Evolutionary conservation across 768 basidiomycete genomes (phyloP).

Genomic region (Trametes cinnabarina): DNA sequence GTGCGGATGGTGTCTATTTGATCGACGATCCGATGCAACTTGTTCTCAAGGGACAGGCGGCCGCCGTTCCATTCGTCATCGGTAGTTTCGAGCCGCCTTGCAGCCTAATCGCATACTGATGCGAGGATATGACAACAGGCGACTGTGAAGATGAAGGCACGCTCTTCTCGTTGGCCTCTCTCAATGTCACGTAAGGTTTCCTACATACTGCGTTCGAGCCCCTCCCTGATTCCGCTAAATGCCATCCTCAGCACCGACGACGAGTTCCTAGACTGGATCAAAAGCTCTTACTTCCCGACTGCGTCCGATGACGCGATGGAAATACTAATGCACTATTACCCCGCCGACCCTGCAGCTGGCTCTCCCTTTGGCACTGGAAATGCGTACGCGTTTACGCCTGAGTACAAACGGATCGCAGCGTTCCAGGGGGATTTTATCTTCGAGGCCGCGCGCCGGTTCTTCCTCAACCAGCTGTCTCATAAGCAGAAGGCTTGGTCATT

Average conservation of each 20-base stretch:
- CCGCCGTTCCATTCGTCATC: slow-evolving; percentile 23
- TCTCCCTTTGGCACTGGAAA: slow-evolving; percentile 52
- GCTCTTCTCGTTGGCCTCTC: neutral
- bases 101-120: neutral
- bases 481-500: slow-evolving; percentile 36
- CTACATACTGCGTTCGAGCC: neutral
- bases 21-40: slow-evolving; percentile 21
- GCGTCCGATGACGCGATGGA: slow-evolving; percentile 17
- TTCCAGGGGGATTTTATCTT: slow-evolving; percentile 38
- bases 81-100: slow-evolving; percentile 6
- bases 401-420: slow-evolving; percentile 35
- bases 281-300: slow-evolving; percentile 8
- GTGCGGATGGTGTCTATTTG: slow-evolving; percentile 27
- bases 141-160: slow-evolving; percentile 29
- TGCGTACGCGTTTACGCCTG: slow-evolving; percentile 44
- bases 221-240: neutral
- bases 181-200: slow-evolving; percentile 5
- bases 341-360: slow-evolving; percentile 39
- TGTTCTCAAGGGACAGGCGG: slow-evolving; percentile 35
- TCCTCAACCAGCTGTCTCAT: slow-evolving; percentile 31
- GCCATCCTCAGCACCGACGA: neutral
- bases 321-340: slow-evolving; percentile 23
- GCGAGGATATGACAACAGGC: neutral
- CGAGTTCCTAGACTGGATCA: neutral
- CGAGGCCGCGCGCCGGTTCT: slow-evolving; percentile 35